phyloP scores from a whole-genome alignment of 176 grass and related monocot species.

The Melocanna baccifera region DNA sequence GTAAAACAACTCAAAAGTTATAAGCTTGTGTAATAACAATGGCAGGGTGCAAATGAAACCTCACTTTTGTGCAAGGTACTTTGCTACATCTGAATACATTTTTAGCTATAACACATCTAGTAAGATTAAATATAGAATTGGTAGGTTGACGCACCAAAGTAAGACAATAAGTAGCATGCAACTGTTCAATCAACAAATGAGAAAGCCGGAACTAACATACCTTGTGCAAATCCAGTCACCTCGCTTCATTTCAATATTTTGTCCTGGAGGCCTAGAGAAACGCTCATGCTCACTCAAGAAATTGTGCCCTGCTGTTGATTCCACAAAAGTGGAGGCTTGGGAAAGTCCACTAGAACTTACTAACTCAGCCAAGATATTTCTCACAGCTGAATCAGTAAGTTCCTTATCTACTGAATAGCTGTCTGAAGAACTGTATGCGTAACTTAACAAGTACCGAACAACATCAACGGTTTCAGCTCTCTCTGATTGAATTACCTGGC shows the following conservation, averaged over 20 bases:
- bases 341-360: slow-evolving; percentile 39
- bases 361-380: slow-evolving; percentile 65
- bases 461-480: slow-evolving; percentile 79
- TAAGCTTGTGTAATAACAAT: neutral
- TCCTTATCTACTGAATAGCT: slow-evolving; percentile 42
- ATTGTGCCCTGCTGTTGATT: slow-evolving; percentile 29
- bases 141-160: neutral
- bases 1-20: slow-evolving; percentile 1
- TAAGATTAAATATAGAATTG: neutral
- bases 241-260: slow-evolving; percentile 84
- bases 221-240: slow-evolving; percentile 91
- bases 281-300: slow-evolving; percentile 36
- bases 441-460: slow-evolving; percentile 77
- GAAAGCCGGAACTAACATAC: slow-evolving; percentile 37
- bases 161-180: neutral
- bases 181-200: neutral
- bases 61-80: slow-evolving; percentile 1
- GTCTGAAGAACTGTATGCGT: slow-evolving; percentile 42
- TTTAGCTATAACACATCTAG: neutral
- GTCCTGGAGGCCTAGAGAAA: slow-evolving; percentile 39
- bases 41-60: neutral
- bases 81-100: neutral
- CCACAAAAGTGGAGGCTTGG: slow-evolving; percentile 26
- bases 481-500: slow-evolving; percentile 48
- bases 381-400: slow-evolving; percentile 58